Percentiles rank a stretch among this genome's conserved stretches.
These are phyloP conservation scores for Tulasnella sp. DNA, from an alignment of 768 basidiomycete species.

Conservation along the genomic window DNA sequence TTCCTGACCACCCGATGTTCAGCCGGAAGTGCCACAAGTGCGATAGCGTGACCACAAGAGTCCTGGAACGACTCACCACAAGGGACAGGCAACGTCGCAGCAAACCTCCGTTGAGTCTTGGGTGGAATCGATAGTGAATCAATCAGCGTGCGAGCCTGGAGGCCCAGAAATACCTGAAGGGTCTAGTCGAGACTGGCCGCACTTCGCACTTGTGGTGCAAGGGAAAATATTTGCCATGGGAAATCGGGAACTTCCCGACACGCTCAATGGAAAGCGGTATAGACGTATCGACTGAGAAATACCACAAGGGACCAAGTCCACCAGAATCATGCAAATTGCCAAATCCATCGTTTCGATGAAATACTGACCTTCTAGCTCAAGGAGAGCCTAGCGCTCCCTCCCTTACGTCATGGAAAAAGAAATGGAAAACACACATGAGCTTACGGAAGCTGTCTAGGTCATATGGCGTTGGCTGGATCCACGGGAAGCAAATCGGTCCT, in stretches of 20 bases:
- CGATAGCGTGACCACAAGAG: not conserved
- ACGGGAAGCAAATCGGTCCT: too few relatives aligned
- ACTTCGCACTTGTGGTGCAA: not conserved
- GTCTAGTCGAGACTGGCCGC: not conserved
- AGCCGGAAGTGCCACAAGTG: not conserved
- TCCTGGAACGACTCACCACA: not conserved
- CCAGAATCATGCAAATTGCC: too few relatives aligned
- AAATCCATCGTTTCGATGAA: too few relatives aligned
- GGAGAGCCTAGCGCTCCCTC: too few relatives aligned
- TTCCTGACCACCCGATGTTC: not conserved
- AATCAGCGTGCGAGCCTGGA: constrained; percentile 6
- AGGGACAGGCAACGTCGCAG: not conserved
- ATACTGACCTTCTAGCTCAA: too few relatives aligned
- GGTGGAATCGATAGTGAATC: not conserved
- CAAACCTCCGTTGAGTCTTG: not conserved
- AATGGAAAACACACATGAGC: too few relatives aligned
- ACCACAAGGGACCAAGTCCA: too few relatives aligned
- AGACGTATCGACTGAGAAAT: too few relatives aligned
- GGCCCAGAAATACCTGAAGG: not conserved
- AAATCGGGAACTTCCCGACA: not conserved
- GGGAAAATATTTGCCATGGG: not conserved
- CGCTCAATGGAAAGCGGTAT: too few relatives aligned
- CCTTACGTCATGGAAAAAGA: too few relatives aligned
- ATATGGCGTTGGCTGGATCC: too few relatives aligned
- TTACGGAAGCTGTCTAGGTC: too few relatives aligned